These are phyloP conservation scores for Umbilicaria muhlenbergii DNA, from an alignment of 495 filamentous ascomycete genomes.

Conservation along the genomic window DNA sequence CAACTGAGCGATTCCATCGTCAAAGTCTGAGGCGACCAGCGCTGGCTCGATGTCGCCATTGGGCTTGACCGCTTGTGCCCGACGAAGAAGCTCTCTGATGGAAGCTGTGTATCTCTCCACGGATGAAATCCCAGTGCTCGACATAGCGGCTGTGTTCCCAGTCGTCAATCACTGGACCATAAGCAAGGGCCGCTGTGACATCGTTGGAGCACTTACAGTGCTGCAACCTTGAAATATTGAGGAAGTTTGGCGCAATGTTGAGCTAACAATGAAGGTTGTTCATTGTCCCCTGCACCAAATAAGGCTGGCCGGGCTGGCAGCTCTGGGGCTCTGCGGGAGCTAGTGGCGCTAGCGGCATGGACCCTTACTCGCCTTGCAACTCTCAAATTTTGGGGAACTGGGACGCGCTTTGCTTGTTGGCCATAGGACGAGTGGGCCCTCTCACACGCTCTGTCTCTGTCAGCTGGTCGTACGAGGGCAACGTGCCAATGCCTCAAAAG, in stretches of 20 bases:
- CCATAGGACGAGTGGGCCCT: no score
- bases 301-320: neutral
- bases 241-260: no score
- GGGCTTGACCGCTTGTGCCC: constrained; percentile 48
- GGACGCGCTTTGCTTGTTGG: neutral
- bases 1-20: constrained; percentile 14
- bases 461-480: no score
- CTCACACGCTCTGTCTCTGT: no score
- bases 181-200: no score
- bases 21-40: constrained; percentile 36
- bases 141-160: constrained; percentile 20
- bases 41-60: constrained; percentile 60
- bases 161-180: no score
- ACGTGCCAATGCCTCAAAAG: no score
- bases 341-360: constrained; percentile 4
- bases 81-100: constrained; percentile 45
- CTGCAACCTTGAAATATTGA: no score
- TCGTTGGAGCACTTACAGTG: no score
- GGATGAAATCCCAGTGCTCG: constrained; percentile 32
- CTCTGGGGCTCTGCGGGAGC: constrained; percentile 20
- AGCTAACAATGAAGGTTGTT: no score
- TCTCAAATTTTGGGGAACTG: neutral
- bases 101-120: constrained; percentile 38
- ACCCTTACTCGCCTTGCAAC: neutral
- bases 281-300: no score